Conservation (phyloP, 1,284 basidiomycete species). For the Mycosarcoma mackinlayi region DNA sequence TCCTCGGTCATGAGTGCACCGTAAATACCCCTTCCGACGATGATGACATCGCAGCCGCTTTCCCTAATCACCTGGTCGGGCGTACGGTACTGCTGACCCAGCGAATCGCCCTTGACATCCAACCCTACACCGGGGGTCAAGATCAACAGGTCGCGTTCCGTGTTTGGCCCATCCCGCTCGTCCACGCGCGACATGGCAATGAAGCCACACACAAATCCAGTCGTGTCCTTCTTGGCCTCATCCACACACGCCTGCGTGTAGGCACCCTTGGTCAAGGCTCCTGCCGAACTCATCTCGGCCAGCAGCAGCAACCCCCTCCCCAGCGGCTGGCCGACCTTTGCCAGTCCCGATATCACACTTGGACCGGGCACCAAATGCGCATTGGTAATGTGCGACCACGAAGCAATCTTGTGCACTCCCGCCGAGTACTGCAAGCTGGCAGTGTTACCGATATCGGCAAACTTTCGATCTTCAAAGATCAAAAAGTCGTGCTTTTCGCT, state of each 20-base stretch:
- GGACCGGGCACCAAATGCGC: conserved; percentile 93
- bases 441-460: conserved; percentile 98
- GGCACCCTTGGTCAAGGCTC: conserved; percentile 82
- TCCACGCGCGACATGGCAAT: conserved; percentile 78
- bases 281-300: conserved; percentile 95
- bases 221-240: conserved; percentile 56
- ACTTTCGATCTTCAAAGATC: conserved; percentile 98
- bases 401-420: conserved; percentile 91
- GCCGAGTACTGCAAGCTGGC: conserved; percentile 93
- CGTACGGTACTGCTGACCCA: conserved; percentile 97
- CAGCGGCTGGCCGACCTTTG: conserved; percentile 84
- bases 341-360: conserved; percentile 87
- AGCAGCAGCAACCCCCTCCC: conserved; percentile 88
- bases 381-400: conserved; percentile 97
- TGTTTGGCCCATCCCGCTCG: conserved; percentile 67
- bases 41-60: conserved; percentile 95
- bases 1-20: conserved; percentile 72
- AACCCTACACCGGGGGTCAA: conserved; percentile 93
- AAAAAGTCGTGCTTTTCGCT: conserved; percentile 88
- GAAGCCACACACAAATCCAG: conserved; percentile 72
- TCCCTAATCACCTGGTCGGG: conserved; percentile 85
- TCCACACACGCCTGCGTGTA: conserved; percentile 88
- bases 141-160: conserved; percentile 81
- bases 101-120: conserved; percentile 81
- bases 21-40: conserved; percentile 95